These are phyloP conservation scores for Boletus patriciae DNA, from an alignment of 768 basidiomycete genomes.

Conservation along the genomic window DNA sequence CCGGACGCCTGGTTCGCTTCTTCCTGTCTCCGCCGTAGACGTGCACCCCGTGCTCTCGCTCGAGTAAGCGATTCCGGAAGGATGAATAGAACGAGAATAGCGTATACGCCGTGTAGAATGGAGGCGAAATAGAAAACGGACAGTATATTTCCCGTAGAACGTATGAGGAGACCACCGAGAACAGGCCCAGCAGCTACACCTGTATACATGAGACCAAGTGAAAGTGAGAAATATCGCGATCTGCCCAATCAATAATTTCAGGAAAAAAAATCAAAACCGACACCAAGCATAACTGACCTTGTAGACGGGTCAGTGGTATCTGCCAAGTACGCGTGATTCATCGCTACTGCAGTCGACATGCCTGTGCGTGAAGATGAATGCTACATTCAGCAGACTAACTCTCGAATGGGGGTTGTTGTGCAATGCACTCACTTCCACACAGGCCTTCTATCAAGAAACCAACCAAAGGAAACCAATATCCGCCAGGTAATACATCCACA, in stretches of 20 bases:
- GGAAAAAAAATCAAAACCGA: not conserved
- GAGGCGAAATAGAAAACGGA: conserved; percentile 73
- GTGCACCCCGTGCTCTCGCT: conserved; percentile 39
- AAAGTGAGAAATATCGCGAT: conserved; percentile 63
- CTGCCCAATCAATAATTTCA: conserved; percentile 35
- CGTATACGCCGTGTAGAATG: conserved; percentile 48
- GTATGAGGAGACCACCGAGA: conserved; percentile 66
- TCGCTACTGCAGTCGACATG: conserved; percentile 47
- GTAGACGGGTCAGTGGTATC: conserved; percentile 58
- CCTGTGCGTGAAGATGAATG: conserved; percentile 39
- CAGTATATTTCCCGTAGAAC: conserved; percentile 49
- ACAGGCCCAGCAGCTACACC: conserved; percentile 82
- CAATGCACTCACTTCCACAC: conserved; percentile 58
- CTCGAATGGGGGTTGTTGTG: not conserved
- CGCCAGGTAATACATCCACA: conserved; percentile 65
- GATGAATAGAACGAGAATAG: conserved; percentile 52
- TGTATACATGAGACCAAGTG: conserved; percentile 63
- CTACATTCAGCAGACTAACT: not conserved
- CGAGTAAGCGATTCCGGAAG: conserved; percentile 77
- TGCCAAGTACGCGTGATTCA: conserved; percentile 64
- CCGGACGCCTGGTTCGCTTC: conserved; percentile 4
- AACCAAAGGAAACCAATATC: conserved; percentile 76
- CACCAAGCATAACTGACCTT: conserved; percentile 42
- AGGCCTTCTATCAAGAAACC: conserved; percentile 67
- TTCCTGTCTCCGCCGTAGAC: conserved; percentile 15